Evolutionary conservation across 2,329 filamentous ascomycete species (phyloP), one percentile per base, ranked within the genome.

Genomic region (Pseudodiploospora longispora): DNA sequence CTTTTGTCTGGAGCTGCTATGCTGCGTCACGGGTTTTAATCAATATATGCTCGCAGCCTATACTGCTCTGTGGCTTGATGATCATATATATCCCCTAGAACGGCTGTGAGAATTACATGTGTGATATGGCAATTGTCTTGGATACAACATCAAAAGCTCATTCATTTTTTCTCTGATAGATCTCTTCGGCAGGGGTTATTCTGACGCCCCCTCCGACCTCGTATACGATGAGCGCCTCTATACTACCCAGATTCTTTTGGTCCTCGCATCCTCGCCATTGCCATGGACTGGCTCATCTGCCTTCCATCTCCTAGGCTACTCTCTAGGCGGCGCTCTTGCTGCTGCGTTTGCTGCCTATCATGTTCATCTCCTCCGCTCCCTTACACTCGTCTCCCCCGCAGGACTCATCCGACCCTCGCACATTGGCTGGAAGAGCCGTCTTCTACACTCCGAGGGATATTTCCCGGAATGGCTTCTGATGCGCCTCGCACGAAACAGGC

Each of bases 241-340:
- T 63, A 74, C 72, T 4, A 70, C 75, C 1, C 79, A 87, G 59
- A 78, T 87, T 32, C 64, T 85, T 31, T 68, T 84, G 8, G 79
- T 75, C 6, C 66, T 87, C n/a, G 70, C 76, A 1, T 85, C 82
- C 1, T 86, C 82, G 0, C 61, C 66, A 1, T 56, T 83, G 3
- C 46, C 70, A 1, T 86, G 81, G 82, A 65, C 63, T 4, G 60
- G 65, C 30, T 65, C 68, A 41, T 66, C 67, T 6, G 72, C 70
- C 42, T 91, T 93, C 61, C 78, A 80, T 48, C 66, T 94, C 5
- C 65, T 89, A 4, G 88, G 87, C 2, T 94, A 93, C 61, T 89
- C 84, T 0, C 71, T 95, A 0, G 87, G 88, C 38, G 88, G 87
- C 32, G 85, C 83, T 10, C 75, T 94, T 35, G 74, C 77, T 1